phyloP scores from a whole-genome alignment of 805 yeast species.

The Starmerella sirachaensis region DNA sequence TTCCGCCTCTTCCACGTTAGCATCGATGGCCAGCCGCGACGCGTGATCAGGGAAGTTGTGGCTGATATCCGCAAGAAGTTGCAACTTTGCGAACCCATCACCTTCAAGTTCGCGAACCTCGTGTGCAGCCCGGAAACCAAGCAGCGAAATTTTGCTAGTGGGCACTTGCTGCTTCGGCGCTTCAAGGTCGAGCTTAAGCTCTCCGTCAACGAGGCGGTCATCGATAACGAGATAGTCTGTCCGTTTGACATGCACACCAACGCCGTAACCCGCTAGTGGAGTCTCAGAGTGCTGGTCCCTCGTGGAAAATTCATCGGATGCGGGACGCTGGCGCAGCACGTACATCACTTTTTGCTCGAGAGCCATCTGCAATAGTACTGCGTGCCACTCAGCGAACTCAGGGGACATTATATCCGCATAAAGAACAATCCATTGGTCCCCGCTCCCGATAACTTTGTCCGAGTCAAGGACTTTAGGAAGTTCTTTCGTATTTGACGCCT shows the following conservation, averaged over 20 bases:
- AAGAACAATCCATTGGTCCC: slow-evolving; percentile 43
- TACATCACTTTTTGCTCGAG: slow-evolving; percentile 54
- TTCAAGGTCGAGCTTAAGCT: slow-evolving; percentile 18
- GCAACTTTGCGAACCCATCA: slow-evolving; percentile 4
- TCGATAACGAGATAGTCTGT: slow-evolving; percentile 57
- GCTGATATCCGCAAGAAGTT: slow-evolving; percentile 25
- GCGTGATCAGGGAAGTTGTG: slow-evolving; percentile 48
- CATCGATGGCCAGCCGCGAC: slow-evolving; percentile 26
- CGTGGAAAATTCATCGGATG: neutral
- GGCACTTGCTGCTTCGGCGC: slow-evolving; percentile 18
- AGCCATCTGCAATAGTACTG: slow-evolving; percentile 48
- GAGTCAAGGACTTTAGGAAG: slow-evolving; percentile 29
- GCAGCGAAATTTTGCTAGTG: slow-evolving; percentile 5
- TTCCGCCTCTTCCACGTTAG: slow-evolving; percentile 24
- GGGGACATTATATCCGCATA: slow-evolving; percentile 52
- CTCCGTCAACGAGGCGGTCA: slow-evolving; percentile 35
- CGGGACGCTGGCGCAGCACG: slow-evolving; percentile 60
- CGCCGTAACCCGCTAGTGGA: slow-evolving; percentile 47
- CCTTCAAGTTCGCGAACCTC: slow-evolving; percentile 3
- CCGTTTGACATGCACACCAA: slow-evolving; percentile 48
- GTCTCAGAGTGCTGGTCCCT: neutral
- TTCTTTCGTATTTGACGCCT: slow-evolving; percentile 26
- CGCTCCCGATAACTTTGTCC: slow-evolving; percentile 55
- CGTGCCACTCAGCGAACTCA: slow-evolving; percentile 45
- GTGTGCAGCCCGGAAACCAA: slow-evolving; percentile 22